Evolutionary conservation across 75 land plant genomes (phyloP).

Genomic region (Cunninghamia lanceolata): DNA sequence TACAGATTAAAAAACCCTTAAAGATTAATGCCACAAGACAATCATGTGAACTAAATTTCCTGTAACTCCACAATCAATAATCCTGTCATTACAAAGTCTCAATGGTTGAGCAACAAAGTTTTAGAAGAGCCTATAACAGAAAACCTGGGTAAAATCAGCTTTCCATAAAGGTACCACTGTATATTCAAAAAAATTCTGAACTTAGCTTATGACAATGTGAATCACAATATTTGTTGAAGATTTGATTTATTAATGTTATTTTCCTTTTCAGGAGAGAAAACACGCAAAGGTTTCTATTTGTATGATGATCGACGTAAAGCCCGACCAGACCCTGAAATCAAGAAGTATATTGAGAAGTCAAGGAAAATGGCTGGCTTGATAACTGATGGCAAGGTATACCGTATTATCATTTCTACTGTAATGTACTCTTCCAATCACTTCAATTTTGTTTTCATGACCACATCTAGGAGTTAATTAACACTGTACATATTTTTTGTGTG

Average conservation of each 20-base stretch:
- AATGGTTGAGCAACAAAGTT: neutral
- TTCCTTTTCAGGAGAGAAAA: slow-evolving; percentile 47
- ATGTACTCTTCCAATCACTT: neutral
- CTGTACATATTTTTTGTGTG: neutral
- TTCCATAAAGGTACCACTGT: neutral
- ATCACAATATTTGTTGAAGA: neutral
- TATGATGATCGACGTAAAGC: slow-evolving; percentile 73
- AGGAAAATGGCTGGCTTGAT: slow-evolving; percentile 48
- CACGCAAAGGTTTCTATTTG: slow-evolving; percentile 69
- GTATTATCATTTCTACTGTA: neutral
- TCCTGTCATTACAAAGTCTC: neutral
- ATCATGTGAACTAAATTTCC: neutral
- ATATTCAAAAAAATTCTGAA: neutral
- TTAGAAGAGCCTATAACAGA: neutral
- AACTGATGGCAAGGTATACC: slow-evolving; percentile 73
- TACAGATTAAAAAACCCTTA: neutral
- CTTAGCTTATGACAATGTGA: neutral
- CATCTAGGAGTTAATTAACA: neutral
- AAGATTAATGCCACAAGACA: neutral
- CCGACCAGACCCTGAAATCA: slow-evolving; percentile 67
- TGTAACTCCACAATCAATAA: neutral
- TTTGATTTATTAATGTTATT: slow-evolving; percentile 1
- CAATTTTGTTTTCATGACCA: neutral
- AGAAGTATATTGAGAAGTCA: slow-evolving; percentile 62
- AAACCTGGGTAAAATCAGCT: neutral